A percentile compares a stretch with the other conserved stretches of the same genome.
Evolutionary conservation across 345 rosid species (phyloP).

Genomic region (Iberis pinnata): DNA sequence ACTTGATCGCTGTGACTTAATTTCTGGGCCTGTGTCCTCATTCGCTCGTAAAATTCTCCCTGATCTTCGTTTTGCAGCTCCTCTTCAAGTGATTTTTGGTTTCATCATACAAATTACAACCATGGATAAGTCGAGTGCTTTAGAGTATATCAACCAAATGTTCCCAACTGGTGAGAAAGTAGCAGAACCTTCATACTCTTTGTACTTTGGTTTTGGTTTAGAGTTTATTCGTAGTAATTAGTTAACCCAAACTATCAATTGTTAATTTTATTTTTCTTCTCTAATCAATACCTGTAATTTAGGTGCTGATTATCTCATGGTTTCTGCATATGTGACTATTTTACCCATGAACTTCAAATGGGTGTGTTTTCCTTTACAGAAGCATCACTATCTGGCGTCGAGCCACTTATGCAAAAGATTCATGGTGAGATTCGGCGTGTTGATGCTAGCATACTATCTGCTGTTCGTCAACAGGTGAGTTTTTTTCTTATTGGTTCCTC

Average conservation of each 20-base stretch:
- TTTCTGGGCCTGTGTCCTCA: not conserved
- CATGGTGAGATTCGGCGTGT: slow-evolving; percentile 90
- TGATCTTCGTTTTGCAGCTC: slow-evolving; percentile 24
- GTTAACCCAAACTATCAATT: not conserved
- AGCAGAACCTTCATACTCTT: too few relatives aligned
- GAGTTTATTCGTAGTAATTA: too few relatives aligned
- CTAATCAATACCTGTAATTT: not conserved
- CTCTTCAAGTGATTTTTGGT: slow-evolving; percentile 15
- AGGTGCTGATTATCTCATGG: slow-evolving; percentile 11
- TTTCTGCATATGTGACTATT: slow-evolving; percentile 4
- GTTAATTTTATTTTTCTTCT: not conserved
- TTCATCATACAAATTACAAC: slow-evolving; percentile 19
- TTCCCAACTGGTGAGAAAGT: slow-evolving; percentile 66
- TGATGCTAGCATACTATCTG: slow-evolving; percentile 81
- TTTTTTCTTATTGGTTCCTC: slow-evolving; percentile 1
- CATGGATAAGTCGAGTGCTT: slow-evolving; percentile 89
- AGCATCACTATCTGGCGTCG: slow-evolving; percentile 93
- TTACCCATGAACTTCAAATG: slow-evolving; percentile 6
- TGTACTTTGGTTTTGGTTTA: slow-evolving; percentile 1
- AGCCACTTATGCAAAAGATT: slow-evolving; percentile 96
- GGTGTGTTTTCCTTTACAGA: slow-evolving; percentile 45
- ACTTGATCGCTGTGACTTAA: slow-evolving; percentile 2
- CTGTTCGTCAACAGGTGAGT: slow-evolving; percentile 94
- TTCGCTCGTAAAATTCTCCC: too few relatives aligned
- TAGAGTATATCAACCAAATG: slow-evolving; percentile 99